Conservation (phyloP, 768 basidiomycete genomes). For the Omphalotus guepiniiformis region DNA sequence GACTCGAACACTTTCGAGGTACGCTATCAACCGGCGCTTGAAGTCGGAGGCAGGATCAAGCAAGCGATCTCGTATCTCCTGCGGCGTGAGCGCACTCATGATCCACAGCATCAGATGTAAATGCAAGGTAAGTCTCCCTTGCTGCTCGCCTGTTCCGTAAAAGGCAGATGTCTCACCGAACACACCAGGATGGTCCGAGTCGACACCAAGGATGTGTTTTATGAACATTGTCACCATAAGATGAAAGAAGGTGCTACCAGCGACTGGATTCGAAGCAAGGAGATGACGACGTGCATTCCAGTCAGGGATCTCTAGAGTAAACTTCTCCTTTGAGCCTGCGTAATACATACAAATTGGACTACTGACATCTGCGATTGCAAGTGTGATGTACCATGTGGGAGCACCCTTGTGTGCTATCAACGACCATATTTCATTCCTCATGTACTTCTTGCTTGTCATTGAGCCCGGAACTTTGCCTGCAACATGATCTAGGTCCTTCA, state of each 20-base stretch:
- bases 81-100: slow-evolving; percentile 20
- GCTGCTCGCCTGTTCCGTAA: slow-evolving; percentile 22
- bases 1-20: slow-evolving; percentile 25
- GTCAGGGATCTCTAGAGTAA: slow-evolving; percentile 11
- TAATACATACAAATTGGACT: slow-evolving; percentile 32
- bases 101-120: slow-evolving; percentile 35
- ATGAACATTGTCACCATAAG: slow-evolving; percentile 16
- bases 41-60: slow-evolving; percentile 21
- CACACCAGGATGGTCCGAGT: background rate
- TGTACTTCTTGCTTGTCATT: slow-evolving; percentile 10
- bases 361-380: slow-evolving; percentile 25
- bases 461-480: slow-evolving; percentile 10
- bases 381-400: slow-evolving; percentile 31
- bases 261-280: slow-evolving; percentile 10
- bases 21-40: slow-evolving; percentile 19
- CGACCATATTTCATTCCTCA: slow-evolving; percentile 13
- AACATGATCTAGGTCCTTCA: background rate
- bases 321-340: slow-evolving; percentile 20
- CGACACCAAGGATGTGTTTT: slow-evolving; percentile 16
- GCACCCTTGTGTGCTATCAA: slow-evolving; percentile 15
- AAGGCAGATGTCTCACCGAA: slow-evolving; percentile 10
- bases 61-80: slow-evolving; percentile 28
- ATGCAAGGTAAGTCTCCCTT: slow-evolving; percentile 25
- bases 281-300: background rate
- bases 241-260: slow-evolving; percentile 17